Evolutionary conservation across 495 filamentous ascomycete species (phyloP).

Genomic region (Talaromyces proteolyticus): DNA sequence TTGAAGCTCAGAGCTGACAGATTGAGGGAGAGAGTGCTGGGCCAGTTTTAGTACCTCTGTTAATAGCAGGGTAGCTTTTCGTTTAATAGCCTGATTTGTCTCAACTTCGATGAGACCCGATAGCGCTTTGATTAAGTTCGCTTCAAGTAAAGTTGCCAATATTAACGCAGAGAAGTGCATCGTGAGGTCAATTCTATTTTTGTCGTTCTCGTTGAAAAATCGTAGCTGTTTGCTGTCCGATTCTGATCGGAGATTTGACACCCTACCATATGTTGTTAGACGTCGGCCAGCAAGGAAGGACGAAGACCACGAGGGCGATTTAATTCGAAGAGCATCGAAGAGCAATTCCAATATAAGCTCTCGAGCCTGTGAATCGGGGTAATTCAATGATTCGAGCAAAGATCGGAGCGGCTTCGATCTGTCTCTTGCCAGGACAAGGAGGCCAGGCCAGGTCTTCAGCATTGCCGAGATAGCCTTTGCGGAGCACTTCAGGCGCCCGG

Average conservation of each 20-base stretch:
- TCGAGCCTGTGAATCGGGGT: conserved; percentile 59
- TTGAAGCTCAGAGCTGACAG: conserved; percentile 74
- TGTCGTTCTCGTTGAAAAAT: conserved; percentile 52
- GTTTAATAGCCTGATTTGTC: conserved; percentile 66
- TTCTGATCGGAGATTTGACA: conserved; percentile 76
- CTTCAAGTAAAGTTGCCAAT: conserved; percentile 76
- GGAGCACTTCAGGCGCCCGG: conserved; percentile 74
- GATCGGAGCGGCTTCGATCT: conserved; percentile 78
- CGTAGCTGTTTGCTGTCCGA: conserved; percentile 36
- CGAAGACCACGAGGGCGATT: conserved; percentile 92
- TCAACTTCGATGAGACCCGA: conserved; percentile 63
- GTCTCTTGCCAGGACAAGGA: conserved; percentile 81
- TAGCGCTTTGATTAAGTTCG: conserved; percentile 67
- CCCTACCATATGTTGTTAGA: conserved; percentile 89
- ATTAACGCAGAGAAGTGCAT: conserved; percentile 92
- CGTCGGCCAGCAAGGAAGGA: conserved; percentile 90
- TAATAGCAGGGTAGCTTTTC: conserved; percentile 85
- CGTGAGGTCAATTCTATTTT: conserved; percentile 72
- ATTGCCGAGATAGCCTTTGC: conserved; percentile 82
- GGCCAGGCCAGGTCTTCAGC: conserved; percentile 84
- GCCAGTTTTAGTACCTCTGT: conserved; percentile 88
- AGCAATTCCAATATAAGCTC: conserved; percentile 76
- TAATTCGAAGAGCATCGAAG: conserved; percentile 88
- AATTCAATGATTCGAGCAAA: conserved; percentile 70
- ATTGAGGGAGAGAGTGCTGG: conserved; percentile 72